These are phyloP conservation scores for Clarireedia homoeocarpa DNA, from an alignment of 2,329 filamentous ascomycete genomes.

Conservation along the genomic window DNA sequence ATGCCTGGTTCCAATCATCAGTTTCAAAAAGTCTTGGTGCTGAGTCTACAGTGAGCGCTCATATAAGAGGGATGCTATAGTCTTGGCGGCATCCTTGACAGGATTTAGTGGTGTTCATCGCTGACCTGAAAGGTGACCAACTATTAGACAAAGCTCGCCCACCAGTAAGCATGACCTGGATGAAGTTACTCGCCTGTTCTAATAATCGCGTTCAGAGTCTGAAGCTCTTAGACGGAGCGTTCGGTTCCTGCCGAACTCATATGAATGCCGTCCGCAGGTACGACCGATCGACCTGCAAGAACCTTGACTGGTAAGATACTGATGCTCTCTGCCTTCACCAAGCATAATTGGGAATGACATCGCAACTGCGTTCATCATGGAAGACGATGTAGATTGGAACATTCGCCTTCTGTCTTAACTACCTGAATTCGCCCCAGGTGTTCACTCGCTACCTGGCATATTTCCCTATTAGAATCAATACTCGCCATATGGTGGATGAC, in stretches of 20 bases:
- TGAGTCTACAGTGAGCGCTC: constrained; percentile 38
- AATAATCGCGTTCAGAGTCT: background rate
- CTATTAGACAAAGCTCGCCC: constrained; percentile 36
- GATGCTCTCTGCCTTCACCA: constrained; percentile 6
- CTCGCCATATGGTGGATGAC: constrained; percentile 28
- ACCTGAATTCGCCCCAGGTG: constrained; percentile 23
- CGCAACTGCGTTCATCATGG: constrained; percentile 34
- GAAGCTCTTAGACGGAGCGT: constrained; percentile 16
- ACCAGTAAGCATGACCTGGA: constrained; percentile 11
- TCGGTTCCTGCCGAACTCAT: constrained; percentile 36
- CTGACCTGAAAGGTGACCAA: constrained; percentile 34
- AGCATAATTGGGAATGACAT: constrained; percentile 13
- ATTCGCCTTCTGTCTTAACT: constrained; percentile 30
- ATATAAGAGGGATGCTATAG: constrained; percentile 41
- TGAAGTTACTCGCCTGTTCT: too few species aligned
- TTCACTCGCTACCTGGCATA: constrained; percentile 10
- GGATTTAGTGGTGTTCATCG: constrained; percentile 37
- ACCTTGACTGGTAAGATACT: too few species aligned
- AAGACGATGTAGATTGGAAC: constrained; percentile 39
- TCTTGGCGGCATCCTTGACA: constrained; percentile 35
- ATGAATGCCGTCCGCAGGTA: constrained; percentile 31
- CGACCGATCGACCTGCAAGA: background rate
- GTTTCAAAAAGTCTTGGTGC: constrained; percentile 39
- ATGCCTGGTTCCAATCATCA: background rate
- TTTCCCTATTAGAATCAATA: constrained; percentile 6